Base-by-base conservation (phyloP, 2,329 filamentous ascomycete genomes). In the Leptographium wingfieldii region DNA sequence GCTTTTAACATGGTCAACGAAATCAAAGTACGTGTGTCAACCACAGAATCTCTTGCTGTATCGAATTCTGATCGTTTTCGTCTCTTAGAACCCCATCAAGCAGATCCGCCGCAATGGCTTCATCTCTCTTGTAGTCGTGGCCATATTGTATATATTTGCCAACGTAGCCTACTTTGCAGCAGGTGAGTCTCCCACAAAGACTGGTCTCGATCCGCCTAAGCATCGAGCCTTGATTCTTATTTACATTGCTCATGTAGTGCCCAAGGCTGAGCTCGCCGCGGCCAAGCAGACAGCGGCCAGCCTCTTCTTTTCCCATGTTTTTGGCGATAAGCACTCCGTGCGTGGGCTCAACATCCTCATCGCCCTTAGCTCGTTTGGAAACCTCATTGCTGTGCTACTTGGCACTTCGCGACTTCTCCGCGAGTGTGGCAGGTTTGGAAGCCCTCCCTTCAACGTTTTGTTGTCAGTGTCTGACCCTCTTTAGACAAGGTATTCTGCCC, bases 1-100 rank as follows among this genome's bases (percentile, higher is more conserved):
- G 79, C 81, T 0, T 84, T 84, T 67, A 80, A 82, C 57, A 72
- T 85, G 2, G 78, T 82, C 35, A 83, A 83, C 61, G 82, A 85
- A 68, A 75, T 83, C 64, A 78, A 57, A 14, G 55, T 48, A 33
- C 6, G 29, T 12, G 14, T 12, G 5, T 29, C 7, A 5, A 14
- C 22, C 22, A 51, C 7, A 25, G 48, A 25, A 27, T 3, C n/a
- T 19, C 11, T 31, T 19, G 25, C 4, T 16, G 12, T 11, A 16
- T 53, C 10, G 2, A 10, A 3, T 12, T 16, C 3, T 53, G 10
- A 14, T n/a, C 27, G 9, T 29, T 19, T 16, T 12, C 53, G 27
- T 4, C 14, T 9, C n/a, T 2, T 19, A 77, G 76, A 81, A 84
- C 62, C 83, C 83, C 0, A 73, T 84, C 58, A 78, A 75, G 60